Evolutionary conservation across 1,284 basidiomycete genomes (phyloP), one percentile per base, ranked within the genome.

Genomic region (Calocybe gambosa): DNA sequence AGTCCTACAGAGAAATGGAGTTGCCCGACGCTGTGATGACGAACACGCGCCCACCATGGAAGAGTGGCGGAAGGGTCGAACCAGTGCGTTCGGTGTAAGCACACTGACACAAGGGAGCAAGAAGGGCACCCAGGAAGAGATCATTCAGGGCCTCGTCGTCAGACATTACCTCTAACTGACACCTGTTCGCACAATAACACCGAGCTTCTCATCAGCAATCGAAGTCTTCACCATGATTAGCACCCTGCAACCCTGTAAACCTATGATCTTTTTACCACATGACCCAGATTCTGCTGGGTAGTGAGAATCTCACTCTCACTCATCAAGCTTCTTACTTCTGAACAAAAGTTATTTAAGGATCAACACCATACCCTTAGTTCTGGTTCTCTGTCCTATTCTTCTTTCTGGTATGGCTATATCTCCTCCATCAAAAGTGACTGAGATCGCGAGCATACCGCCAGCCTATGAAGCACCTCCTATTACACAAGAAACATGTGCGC

Each of bases 61-160:
- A 36, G 55, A 55, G 36, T 69, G 64, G 61, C 53, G 67, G 7
- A 63, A 57, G 46, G 59, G 55, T 15, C 56, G 63, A 47, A 66
- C 61, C 10, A 50, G 51, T 18, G 57, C 62, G 0, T 71, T 68
- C 47, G 69, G 69, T 1, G 55, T 53, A 46, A 56, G 51, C 3
- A 49, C 55, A 5, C 47, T 63, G 13, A 56, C 58, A 38, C 43
- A 28, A 16, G 38, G 49, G 10, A 53, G 52, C 38, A 62, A 66
- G 36, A 61, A 65, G 33, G 68, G 65, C 0, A 61, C 67, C 1
- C 70, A 76, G 47, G 71, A 73, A 49, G 70, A 76, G 53, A 49
- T 71, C 9, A 64, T 77, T 39, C 62, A 64, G 19, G 74, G 73
- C 0, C 60, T 74, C 7, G 49, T 70, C 6, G 69, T 76, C n/a